phyloP scores from a whole-genome alignment of 345 rosid genomes.

The Clausena lansium region DNA sequence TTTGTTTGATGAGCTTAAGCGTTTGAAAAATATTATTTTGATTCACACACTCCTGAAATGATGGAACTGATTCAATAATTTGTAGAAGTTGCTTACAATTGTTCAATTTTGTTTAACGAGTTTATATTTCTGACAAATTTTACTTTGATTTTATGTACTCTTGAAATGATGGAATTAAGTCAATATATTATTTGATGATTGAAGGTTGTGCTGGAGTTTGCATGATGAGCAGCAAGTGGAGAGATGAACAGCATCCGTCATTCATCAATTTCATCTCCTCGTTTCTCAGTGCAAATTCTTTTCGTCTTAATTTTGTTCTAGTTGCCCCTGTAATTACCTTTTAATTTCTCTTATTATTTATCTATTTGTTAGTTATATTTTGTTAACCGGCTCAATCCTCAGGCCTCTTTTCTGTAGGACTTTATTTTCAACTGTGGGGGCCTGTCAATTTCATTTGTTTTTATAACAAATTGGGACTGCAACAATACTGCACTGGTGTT shows the following conservation, averaged over 20 bases:
- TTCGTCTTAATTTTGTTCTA: conserved; percentile 77
- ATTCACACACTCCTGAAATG: background rate
- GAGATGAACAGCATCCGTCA: conserved; percentile 56
- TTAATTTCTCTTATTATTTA: background rate
- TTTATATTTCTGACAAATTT: too few species aligned
- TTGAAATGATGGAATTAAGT: background rate
- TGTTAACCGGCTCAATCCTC: background rate
- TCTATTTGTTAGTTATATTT: background rate
- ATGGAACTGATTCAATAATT: background rate
- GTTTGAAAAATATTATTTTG: background rate
- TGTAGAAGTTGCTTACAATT: too few species aligned
- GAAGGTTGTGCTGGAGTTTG: conserved; percentile 64
- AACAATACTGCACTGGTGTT: conserved; percentile 39
- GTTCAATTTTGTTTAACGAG: too few species aligned
- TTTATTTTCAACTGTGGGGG: conserved; percentile 92
- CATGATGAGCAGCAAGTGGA: conserved; percentile 82
- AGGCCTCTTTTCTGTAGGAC: conserved; percentile 41
- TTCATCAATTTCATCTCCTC: conserved; percentile 70
- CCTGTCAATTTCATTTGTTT: conserved; percentile 76
- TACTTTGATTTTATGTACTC: too few species aligned
- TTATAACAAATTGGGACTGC: conserved; percentile 72
- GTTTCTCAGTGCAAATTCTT: conserved; percentile 67
- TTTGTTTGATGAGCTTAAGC: background rate
- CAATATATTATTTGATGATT: background rate
- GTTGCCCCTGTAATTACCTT: conserved; percentile 61